phyloP scores from a whole-genome alignment of 2,329 filamentous ascomycete genomes.

The Xylaria polymorpha region DNA sequence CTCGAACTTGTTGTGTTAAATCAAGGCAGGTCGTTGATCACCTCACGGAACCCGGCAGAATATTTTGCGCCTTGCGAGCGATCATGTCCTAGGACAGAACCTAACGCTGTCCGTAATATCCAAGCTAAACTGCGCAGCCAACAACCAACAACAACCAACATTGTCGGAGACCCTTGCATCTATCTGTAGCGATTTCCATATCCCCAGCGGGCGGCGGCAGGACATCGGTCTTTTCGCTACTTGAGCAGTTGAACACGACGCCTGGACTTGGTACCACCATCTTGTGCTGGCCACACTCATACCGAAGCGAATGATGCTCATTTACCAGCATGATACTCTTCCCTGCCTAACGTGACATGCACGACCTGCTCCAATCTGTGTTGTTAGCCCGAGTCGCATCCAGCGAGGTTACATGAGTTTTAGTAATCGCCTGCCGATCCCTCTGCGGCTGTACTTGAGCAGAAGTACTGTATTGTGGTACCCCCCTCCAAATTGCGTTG shows the following conservation, averaged over 20 bases:
- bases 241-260: conserved; percentile 17
- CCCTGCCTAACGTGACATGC: conserved; percentile 29
- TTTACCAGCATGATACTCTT: conserved; percentile 27
- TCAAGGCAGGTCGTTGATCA: conserved; percentile 20
- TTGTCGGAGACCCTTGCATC: conserved; percentile 33
- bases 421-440: conserved; percentile 40
- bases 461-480: conserved; percentile 26
- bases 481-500: conserved; percentile 31
- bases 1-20: conserved; percentile 13
- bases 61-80: conserved; percentile 10
- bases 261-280: conserved; percentile 22
- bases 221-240: conserved; percentile 25
- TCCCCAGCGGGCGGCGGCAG: conserved; percentile 29
- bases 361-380: conserved; percentile 21
- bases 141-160: conserved; percentile 28
- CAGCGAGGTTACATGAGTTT: conserved; percentile 34
- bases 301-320: conserved; percentile 31
- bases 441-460: conserved; percentile 27
- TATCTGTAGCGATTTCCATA: conserved; percentile 20
- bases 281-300: conserved; percentile 29
- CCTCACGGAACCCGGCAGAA: conserved; percentile 11
- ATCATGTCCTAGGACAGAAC: conserved; percentile 11
- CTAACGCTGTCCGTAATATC: conserved; percentile 14
- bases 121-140: conserved; percentile 32
- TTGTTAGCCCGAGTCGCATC: conserved; percentile 26